A percentile compares a stretch with the other conserved stretches of the same genome.
Evolutionary conservation across 2,329 filamentous ascomycete genomes (phyloP).

Genomic region (Curvularia spicifera): DNA sequence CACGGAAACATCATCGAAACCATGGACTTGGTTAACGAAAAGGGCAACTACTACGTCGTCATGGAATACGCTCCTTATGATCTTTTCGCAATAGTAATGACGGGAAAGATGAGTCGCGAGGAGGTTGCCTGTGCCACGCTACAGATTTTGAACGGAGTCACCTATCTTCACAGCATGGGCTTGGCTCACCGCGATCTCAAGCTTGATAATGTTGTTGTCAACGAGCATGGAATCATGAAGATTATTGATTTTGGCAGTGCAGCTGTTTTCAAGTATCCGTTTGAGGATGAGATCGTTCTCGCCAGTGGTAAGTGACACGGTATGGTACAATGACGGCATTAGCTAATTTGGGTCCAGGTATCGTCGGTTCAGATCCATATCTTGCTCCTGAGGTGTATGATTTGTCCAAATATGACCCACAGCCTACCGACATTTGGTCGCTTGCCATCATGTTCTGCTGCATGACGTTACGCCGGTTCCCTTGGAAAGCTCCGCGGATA

Average conservation of each 20-base stretch:
- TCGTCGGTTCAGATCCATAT: constrained; percentile 91
- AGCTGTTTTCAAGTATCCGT: constrained; percentile 95
- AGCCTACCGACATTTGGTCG: constrained; percentile 96
- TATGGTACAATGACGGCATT: background rate
- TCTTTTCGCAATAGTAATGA: constrained; percentile 98
- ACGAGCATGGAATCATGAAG: constrained; percentile 97
- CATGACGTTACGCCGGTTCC: constrained; percentile 93
- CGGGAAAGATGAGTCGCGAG: constrained; percentile 91
- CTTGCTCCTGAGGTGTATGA: constrained; percentile 97
- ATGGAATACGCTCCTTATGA: constrained; percentile 99
- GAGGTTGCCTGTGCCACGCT: constrained; percentile 91
- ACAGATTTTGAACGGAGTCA: constrained; percentile 92
- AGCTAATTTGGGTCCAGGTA: constrained; percentile 58
- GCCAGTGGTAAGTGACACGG: constrained; percentile 70
- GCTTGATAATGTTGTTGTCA: constrained; percentile 97
- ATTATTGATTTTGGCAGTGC: constrained; percentile 99
- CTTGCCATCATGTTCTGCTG: constrained; percentile 98
- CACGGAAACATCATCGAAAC: constrained; percentile 99
- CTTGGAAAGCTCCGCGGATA: constrained; percentile 92
- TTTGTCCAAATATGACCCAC: constrained; percentile 88
- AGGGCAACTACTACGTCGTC: constrained; percentile 93
- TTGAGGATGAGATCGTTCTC: constrained; percentile 84
- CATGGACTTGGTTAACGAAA: constrained; percentile 93
- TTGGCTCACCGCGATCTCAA: constrained; percentile 94
- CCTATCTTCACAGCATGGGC: constrained; percentile 93